Evolutionary conservation across 164 flowering plant species (phyloP).

Genomic region (Protea cynaroides): DNA sequence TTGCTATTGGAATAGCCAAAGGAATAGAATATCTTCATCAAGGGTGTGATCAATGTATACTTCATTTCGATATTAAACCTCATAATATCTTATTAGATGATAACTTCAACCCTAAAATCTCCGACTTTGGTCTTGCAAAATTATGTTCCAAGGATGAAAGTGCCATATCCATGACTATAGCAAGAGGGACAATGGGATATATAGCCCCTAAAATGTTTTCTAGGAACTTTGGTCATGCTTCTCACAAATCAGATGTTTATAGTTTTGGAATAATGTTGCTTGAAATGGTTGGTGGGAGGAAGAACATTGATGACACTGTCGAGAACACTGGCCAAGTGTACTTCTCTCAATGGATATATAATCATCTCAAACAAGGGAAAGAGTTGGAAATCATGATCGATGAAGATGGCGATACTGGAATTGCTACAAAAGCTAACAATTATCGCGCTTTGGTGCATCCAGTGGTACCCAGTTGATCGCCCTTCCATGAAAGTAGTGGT

Average conservation of each 20-base stretch:
- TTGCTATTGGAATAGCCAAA: not conserved
- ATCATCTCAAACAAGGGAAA: conserved; percentile 19
- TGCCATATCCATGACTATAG: not conserved
- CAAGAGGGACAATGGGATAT: not conserved
- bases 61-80: not conserved
- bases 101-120: not conserved
- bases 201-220: not conserved
- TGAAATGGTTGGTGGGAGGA: not conserved
- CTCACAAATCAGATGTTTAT: not conserved
- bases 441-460: conserved; percentile 21
- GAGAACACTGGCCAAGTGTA: conserved; percentile 16
- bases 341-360: conserved; percentile 30
- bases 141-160: not conserved
- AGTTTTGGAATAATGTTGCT: not conserved
- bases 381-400: conserved; percentile 13
- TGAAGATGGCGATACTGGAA: conserved; percentile 15
- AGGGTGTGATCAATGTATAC: not conserved
- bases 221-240: not conserved
- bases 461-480: conserved; percentile 17
- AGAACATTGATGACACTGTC: not conserved
- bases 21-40: not conserved
- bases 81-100: not conserved
- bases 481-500: conserved; percentile 19
- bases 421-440: conserved; percentile 12
- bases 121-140: not conserved